Evolutionary conservation across 805 yeast species (phyloP), one percentile per base, ranked within the genome.

Genomic region (Ogataea trehaloabstinens): DNA sequence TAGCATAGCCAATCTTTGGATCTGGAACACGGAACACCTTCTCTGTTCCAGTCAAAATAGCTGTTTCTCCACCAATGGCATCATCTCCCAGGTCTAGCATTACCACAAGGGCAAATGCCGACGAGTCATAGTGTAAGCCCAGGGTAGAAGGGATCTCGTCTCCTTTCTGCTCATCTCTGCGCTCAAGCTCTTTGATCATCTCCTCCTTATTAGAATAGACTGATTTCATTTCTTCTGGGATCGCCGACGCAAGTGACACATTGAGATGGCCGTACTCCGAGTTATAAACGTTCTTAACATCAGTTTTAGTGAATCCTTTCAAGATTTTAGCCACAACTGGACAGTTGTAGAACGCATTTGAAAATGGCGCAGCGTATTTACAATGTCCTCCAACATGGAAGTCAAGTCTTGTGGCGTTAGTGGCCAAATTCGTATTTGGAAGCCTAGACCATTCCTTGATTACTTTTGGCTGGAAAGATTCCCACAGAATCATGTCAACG

Each of bases 231-330:
- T 55, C 60, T 24, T 44, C 45, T 11, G 42, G 46, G 30, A 51
- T 47, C 28, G 35, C 34, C 24, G 56, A 41, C 12, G 60, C 71
- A 44, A 74, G 56, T 2, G 71, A 67, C 19, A 73, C 59, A 52
- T 78, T 78, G 24, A 68, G 61, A 38, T 73, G 76, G 11, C 73
- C 79, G 35, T 73, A 62, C 51, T 77, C 82, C 44, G 68, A 74
- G 43, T 76, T 77, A 66, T 70, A 68, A 19, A 71, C 61, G 10
- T 66, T 54, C 37, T 66, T 67, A 41, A 72, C 58, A 15, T 71
- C 73, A 21, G 70, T 70, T 1, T 74, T 75, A 6, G 80, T 76
- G 71, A 76, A 74, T 6, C 45, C 62, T 33, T 67, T 61, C 32
- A 76, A 55, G 37, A 75, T 66, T 37, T 70, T 71, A 51, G 68